phyloP scores from a whole-genome alignment of 306 rosid genomes.

The Mimosa pudica region DNA sequence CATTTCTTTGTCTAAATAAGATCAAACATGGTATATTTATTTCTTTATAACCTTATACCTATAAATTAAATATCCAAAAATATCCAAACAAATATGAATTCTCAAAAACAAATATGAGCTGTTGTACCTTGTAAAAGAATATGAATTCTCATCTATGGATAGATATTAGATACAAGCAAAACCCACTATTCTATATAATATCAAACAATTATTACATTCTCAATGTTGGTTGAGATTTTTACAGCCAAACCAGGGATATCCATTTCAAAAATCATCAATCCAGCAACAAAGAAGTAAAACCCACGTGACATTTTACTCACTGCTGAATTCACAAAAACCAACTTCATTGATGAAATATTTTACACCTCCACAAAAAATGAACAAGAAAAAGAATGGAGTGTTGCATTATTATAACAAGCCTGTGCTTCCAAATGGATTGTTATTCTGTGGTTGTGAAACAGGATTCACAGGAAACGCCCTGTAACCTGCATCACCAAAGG shows the following conservation, averaged over 20 bases:
- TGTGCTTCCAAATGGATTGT: constrained; percentile 91
- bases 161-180: background rate
- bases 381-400: background rate
- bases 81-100: constrained; percentile 5
- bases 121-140: constrained; percentile 35
- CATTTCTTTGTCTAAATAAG: background rate
- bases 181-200: constrained; percentile 11
- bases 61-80: background rate
- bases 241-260: constrained; percentile 42
- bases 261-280: constrained; percentile 47
- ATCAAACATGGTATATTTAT: no score
- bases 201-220: constrained; percentile 47
- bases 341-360: constrained; percentile 43
- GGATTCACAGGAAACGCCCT: constrained; percentile 66
- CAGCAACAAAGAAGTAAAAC: constrained; percentile 40
- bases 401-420: constrained; percentile 62
- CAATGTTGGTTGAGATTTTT: constrained; percentile 34
- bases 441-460: constrained; percentile 65
- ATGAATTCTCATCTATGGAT: background rate
- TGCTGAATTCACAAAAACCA: constrained; percentile 53
- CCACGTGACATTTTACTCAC: constrained; percentile 48
- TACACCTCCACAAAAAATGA: constrained; percentile 5
- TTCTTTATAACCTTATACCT: no score
- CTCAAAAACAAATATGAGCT: constrained; percentile 41
- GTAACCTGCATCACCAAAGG: constrained; percentile 84